Conservation (phyloP, 139 green algal species). For the Micromonas commoda region DNA sequence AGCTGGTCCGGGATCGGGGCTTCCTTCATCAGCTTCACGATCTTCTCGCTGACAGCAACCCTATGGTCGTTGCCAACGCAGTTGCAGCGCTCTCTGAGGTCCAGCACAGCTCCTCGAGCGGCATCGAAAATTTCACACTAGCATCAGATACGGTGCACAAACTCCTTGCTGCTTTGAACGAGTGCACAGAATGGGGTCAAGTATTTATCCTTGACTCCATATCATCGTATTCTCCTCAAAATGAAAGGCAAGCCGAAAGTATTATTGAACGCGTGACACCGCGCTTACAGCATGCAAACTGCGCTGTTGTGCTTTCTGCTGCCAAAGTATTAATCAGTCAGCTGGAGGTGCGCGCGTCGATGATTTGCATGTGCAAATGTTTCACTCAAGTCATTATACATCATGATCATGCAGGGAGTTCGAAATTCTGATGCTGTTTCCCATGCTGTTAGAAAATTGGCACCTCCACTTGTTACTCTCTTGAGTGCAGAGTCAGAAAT, state of each 20-base stretch:
- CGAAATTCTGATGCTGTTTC: constrained; percentile 39
- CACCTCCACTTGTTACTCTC: constrained; percentile 90
- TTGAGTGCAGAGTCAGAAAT: constrained; percentile 88
- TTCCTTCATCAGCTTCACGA: constrained; percentile 93
- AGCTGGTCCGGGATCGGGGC: constrained; percentile 91
- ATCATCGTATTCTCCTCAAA: constrained; percentile 57
- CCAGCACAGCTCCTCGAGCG: constrained; percentile 44
- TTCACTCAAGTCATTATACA: no score
- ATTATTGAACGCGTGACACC: constrained; percentile 93
- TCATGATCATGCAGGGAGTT: background rate
- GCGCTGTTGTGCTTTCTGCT: constrained; percentile 90
- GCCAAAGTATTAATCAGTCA: constrained; percentile 87
- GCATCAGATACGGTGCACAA: constrained; percentile 74
- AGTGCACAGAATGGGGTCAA: constrained; percentile 94
- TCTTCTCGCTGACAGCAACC: constrained; percentile 87
- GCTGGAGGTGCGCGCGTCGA: constrained; percentile 65
- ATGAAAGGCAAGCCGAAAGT: constrained; percentile 71
- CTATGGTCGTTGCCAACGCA: constrained; percentile 98
- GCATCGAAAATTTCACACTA: constrained; percentile 58
- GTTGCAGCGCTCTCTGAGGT: constrained; percentile 93
- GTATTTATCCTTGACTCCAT: constrained; percentile 97
- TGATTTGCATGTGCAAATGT: no score
- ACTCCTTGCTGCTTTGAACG: constrained; percentile 93
- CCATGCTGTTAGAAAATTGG: constrained; percentile 86
- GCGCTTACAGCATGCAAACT: constrained; percentile 96